Percentiles rank a stretch among this genome's conserved stretches.
These are phyloP conservation scores for Marsdenia floribunda DNA, from an alignment of 257 asterid species.

Conservation along the genomic window DNA sequence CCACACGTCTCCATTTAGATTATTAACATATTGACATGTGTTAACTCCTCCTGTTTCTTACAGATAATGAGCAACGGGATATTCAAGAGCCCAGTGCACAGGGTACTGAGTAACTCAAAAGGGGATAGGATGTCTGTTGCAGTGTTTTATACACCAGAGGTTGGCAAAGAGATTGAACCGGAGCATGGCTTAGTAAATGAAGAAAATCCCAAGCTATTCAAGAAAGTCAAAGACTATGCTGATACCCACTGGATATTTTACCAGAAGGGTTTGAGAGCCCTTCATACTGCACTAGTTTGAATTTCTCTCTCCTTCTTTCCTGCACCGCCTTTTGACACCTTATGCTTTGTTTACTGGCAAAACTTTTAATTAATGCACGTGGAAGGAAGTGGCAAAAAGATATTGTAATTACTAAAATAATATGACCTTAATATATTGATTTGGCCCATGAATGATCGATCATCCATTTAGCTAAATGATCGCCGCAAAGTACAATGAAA, in stretches of 20 bases:
- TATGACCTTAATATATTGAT: background rate
- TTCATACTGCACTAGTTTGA: slow-evolving; percentile 14
- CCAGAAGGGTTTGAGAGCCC: slow-evolving; percentile 17
- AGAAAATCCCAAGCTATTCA: slow-evolving; percentile 31
- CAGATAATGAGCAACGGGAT: slow-evolving; percentile 55
- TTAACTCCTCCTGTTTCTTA: background rate
- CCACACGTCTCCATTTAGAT: too few species aligned
- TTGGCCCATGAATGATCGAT: background rate
- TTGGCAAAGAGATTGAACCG: slow-evolving; percentile 50
- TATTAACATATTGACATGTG: background rate
- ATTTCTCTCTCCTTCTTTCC: background rate
- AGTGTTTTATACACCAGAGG: slow-evolving; percentile 41
- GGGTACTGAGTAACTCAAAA: slow-evolving; percentile 35
- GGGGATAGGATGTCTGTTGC: slow-evolving; percentile 40
- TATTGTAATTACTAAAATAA: too few species aligned
- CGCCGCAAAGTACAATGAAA: background rate
- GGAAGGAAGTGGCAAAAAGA: background rate
- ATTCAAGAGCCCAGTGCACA: slow-evolving; percentile 48
- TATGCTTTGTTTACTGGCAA: too few species aligned
- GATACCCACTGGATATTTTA: slow-evolving; percentile 27
- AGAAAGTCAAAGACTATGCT: slow-evolving; percentile 44
- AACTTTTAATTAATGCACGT: background rate
- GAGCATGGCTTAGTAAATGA: slow-evolving; percentile 34
- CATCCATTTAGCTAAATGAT: slow-evolving; percentile 7
- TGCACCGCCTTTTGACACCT: too few species aligned